These are phyloP conservation scores for Flaveria trinervia DNA, from an alignment of 129 eudicot species.

Conservation along the genomic window DNA sequence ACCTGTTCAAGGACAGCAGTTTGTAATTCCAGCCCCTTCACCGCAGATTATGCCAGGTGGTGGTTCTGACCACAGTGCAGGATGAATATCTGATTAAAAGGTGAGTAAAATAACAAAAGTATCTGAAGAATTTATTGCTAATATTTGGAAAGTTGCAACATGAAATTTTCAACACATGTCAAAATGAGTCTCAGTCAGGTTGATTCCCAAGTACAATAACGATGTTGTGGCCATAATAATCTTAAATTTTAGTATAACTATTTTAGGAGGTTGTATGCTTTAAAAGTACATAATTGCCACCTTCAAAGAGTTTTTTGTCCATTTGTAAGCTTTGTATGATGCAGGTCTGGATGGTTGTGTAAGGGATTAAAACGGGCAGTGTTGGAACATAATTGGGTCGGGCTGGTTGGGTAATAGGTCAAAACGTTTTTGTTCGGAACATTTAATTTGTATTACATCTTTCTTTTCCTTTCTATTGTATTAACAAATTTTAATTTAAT, in stretches of 20 bases:
- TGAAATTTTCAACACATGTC: neutral
- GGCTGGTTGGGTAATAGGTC: neutral
- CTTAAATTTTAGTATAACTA: no score
- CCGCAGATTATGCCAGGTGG: slow-evolving; percentile 75
- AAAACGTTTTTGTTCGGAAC: neutral
- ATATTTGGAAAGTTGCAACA: neutral
- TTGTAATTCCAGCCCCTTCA: slow-evolving; percentile 61
- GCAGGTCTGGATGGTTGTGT: neutral
- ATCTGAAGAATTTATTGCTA: neutral
- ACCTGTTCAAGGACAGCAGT: slow-evolving; percentile 69
- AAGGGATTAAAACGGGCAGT: neutral
- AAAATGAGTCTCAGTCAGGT: no score
- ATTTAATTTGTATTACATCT: neutral
- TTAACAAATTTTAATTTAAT: neutral
- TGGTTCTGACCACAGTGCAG: slow-evolving; percentile 75
- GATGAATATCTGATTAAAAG: slow-evolving; percentile 63
- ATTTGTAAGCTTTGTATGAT: neutral
- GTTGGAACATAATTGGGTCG: neutral
- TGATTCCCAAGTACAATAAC: neutral
- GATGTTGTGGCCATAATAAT: neutral
- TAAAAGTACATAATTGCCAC: neutral
- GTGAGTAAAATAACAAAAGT: slow-evolving; percentile 28
- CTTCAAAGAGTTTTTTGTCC: neutral
- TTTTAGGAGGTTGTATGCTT: no score
- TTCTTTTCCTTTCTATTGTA: neutral